phyloP scores from a whole-genome alignment of 2,329 filamentous ascomycete species.

The Alternaria panax region DNA sequence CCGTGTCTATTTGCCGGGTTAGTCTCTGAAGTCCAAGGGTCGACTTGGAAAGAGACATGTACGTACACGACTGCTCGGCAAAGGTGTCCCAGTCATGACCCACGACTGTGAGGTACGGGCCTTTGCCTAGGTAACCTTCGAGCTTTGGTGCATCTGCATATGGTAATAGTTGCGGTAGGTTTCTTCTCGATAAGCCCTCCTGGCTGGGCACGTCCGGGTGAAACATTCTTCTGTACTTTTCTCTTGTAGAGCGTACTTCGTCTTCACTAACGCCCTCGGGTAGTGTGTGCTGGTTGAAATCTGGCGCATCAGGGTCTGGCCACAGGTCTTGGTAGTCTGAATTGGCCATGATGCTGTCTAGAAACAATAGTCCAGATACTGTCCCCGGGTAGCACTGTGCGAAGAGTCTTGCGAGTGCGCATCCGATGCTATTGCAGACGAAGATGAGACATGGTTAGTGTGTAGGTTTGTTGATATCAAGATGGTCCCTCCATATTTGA shows the following conservation, averaged over 20 bases:
- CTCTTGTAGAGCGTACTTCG: constrained; percentile 46
- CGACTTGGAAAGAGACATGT: constrained; percentile 1
- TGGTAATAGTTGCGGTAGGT: constrained; percentile 55
- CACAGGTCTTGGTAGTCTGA: constrained; percentile 63
- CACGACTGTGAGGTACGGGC: constrained; percentile 59
- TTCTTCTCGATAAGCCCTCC: constrained; percentile 60
- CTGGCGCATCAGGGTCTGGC: constrained; percentile 61
- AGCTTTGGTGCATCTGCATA: constrained; percentile 53
- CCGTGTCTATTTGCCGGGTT: constrained; percentile 24
- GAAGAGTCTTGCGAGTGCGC: constrained; percentile 61
- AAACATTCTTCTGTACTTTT: constrained; percentile 53
- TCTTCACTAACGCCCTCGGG: constrained; percentile 51
- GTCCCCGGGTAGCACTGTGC: constrained; percentile 56
- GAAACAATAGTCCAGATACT: constrained; percentile 58
- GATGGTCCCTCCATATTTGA: constrained; percentile 49
- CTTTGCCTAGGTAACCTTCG: constrained; percentile 43
- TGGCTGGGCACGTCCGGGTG: constrained; percentile 59
- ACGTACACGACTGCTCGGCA: constrained; percentile 55
- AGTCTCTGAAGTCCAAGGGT: constrained; percentile 5
- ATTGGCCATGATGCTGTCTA: constrained; percentile 67
- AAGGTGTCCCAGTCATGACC: constrained; percentile 64
- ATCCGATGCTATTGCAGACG: constrained; percentile 63
- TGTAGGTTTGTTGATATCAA: constrained; percentile 45
- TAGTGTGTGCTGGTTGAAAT: constrained; percentile 54
- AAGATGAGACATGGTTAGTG: constrained; percentile 51